These are phyloP conservation scores for Umbelopsis sp. DNA, from an alignment of 192 early-diverging fungal species.

Conservation along the genomic window DNA sequence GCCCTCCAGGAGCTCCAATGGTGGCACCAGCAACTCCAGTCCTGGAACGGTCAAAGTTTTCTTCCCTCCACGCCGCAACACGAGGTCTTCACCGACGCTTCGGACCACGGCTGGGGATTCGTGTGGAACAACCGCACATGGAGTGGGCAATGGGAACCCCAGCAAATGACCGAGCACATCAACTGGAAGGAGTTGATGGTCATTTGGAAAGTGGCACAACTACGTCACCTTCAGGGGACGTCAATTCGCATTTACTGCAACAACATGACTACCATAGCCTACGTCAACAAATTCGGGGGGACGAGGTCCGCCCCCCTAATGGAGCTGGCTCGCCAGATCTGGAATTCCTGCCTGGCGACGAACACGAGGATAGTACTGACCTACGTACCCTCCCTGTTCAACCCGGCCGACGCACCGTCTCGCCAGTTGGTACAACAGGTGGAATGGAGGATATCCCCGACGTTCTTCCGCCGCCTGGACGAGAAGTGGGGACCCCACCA, in stretches of 20 bases:
- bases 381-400: slow-evolving; percentile 31
- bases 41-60: slow-evolving; percentile 28
- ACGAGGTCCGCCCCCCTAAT: slow-evolving; percentile 2
- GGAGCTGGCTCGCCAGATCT: too few species aligned
- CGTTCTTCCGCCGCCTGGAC: slow-evolving; percentile 21
- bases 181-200: slow-evolving; percentile 27
- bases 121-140: not conserved
- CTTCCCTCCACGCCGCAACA: not conserved
- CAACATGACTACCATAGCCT: slow-evolving; percentile 31
- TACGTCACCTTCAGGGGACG: slow-evolving; percentile 14
- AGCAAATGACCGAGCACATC: slow-evolving; percentile 6
- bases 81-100: slow-evolving; percentile 29
- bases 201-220: slow-evolving; percentile 17
- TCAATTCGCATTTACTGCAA: too few species aligned
- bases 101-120: slow-evolving; percentile 31
- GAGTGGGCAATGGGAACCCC: slow-evolving; percentile 4
- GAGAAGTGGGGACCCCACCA: slow-evolving; percentile 21
- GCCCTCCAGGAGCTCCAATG: slow-evolving; percentile 7
- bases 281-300: slow-evolving; percentile 35
- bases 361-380: slow-evolving; percentile 25
- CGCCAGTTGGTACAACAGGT: slow-evolving; percentile 7
- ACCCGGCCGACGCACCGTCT: slow-evolving; percentile 31
- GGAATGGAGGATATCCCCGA: slow-evolving; percentile 21
- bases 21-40: slow-evolving; percentile 11
- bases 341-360: too few species aligned